phyloP scores from a whole-genome alignment of 257 asterid species.

The Nyctanthes arbortristis region DNA sequence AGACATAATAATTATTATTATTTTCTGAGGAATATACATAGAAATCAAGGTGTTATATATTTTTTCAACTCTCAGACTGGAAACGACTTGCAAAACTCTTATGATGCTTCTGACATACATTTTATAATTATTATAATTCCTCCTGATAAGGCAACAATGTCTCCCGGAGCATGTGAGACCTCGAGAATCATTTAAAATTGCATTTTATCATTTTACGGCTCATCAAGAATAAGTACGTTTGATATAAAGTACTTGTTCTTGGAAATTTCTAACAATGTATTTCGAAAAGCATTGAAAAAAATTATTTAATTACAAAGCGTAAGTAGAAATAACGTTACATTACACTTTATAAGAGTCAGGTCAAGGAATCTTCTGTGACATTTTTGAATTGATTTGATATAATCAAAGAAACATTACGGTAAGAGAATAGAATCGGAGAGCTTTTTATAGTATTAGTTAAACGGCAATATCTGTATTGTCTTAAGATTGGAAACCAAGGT shows the following conservation, averaged over 20 bases:
- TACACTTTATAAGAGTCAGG: neutral
- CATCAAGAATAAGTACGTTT: too few species aligned
- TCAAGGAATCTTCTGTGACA: neutral
- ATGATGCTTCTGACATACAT: neutral
- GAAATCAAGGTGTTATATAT: neutral
- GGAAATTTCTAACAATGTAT: too few species aligned
- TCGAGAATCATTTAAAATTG: neutral
- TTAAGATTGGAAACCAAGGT: conserved; percentile 21
- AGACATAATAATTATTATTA: too few species aligned
- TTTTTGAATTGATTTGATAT: neutral
- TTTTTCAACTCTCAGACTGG: neutral
- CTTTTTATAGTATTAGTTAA: neutral
- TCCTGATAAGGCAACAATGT: neutral
- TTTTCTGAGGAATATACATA: too few species aligned
- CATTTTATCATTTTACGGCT: neutral
- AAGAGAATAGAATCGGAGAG: neutral
- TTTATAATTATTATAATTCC: neutral
- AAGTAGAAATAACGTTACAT: too few species aligned
- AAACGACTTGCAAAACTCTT: neutral
- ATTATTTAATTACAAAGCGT: too few species aligned
- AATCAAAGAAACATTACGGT: neutral
- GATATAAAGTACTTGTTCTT: too few species aligned
- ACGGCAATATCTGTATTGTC: neutral
- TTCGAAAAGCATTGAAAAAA: too few species aligned
- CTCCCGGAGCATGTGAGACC: neutral